Conservation (phyloP, 2,329 filamentous ascomycete species). For the Drechslerella stenobrocha region DNA sequence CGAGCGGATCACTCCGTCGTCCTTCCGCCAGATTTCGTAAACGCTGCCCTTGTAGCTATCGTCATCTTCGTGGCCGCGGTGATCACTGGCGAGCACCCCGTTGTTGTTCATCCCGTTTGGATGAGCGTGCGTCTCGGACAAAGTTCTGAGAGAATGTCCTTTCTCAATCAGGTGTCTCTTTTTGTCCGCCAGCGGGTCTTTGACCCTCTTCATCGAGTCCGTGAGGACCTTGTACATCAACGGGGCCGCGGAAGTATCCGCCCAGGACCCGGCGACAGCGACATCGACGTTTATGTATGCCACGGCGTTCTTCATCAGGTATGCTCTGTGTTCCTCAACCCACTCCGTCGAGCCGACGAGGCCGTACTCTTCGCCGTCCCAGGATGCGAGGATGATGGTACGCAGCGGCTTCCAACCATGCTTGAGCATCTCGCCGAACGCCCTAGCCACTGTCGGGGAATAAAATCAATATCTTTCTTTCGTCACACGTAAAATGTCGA, state of each 20-base stretch:
- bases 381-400: conserved; percentile 93
- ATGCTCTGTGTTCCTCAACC: conserved; percentile 79
- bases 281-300: conserved; percentile 91
- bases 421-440: conserved; percentile 75
- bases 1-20: conserved; percentile 62
- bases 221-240: conserved; percentile 63
- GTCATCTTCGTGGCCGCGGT: conserved; percentile 84
- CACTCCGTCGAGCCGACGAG: conserved; percentile 91
- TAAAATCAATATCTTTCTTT: conserved; percentile 58
- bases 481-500: conserved; percentile 62
- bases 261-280: conserved; percentile 73
- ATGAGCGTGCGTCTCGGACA: conserved; percentile 14
- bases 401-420: conserved; percentile 87
- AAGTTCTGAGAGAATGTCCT: conserved; percentile 22
- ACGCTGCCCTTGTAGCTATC: conserved; percentile 81
- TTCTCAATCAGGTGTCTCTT: conserved; percentile 28
- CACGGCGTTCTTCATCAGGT: conserved; percentile 72
- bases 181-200: conserved; percentile 35
- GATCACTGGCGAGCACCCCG: conserved; percentile 58
- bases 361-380: conserved; percentile 94
- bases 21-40: conserved; percentile 62
- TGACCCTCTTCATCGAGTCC: conserved; percentile 35
- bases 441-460: conserved; percentile 61
- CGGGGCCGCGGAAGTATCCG: conserved; percentile 80
- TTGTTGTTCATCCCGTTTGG: conserved; percentile 5